Base-by-base conservation (phyloP, 2,329 filamentous ascomycete species). In the Cadophora sp. region DNA sequence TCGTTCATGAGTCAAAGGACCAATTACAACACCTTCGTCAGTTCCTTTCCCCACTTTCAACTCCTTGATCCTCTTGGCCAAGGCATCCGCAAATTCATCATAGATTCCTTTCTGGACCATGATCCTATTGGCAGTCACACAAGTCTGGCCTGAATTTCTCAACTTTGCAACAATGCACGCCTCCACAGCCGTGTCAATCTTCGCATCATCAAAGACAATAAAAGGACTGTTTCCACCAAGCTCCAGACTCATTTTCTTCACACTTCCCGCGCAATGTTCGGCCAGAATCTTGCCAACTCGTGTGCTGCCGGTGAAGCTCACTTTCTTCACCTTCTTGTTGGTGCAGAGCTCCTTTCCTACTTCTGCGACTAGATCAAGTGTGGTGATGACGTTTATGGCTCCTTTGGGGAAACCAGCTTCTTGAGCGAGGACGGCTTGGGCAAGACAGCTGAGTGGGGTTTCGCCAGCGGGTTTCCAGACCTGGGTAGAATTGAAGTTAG, bases 171-270 rank as follows among this genome's bases (percentile, higher is more conserved):
- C 82, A 60, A 97, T 86, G 59, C 93, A 93, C 30, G 93, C 94
- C 0, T 88, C 82, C 0, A 97, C 93, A 1, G 95, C 95, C 4
- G 83, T 83, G 66, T 97, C 93, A 27, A 98, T 81, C 75, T 97
- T 92, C 22, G 94, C 92, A 76, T 97, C 95, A 75, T 97, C 93
- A 76, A 98, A 97, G 30, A 97, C 93, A 72, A 97, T 97, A 78
- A 97, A 96, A 1, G 94, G 94, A 0, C 94, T 92, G 78, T 97
- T 97, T 53, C 94, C 95, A 59, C 95, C 95, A 1, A 97, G 89
- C 78, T 83, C 81, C 30, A 83, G 72, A 7, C 78, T 79, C 11
- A 81, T 72, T 55, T 81, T 80, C 72, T 82, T 83, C 27, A 83
- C 65, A 7, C 70, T 76, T 8, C 72, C 66, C 8, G 75, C 74